Base-by-base conservation (phyloP, 2,329 filamentous ascomycete species). In the Monilinia laxa region DNA sequence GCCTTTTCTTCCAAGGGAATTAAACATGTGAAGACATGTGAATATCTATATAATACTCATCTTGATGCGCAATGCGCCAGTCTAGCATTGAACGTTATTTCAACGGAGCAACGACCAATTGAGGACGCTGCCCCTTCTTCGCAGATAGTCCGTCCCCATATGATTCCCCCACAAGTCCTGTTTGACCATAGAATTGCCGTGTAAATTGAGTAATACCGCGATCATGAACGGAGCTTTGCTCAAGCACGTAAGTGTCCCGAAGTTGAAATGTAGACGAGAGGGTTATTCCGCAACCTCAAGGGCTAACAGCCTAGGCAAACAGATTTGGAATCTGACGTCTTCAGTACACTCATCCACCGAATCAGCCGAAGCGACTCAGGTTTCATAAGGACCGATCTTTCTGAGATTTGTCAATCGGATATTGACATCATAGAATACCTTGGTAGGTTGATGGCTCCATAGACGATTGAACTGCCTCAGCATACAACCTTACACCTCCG, bases 321-420 rank as follows among this genome's bases (percentile, higher is more conserved):
- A 87, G 91, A 88, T 81, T 83, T 88, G 90, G 90, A 94, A 94
- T 94, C 93, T 93, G 87, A 87, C 85, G 85, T 84, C 88, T 83
- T 81, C 82, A 80, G 80, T 80, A 78, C 78, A 80, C 79, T 77
- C 77, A 80, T 81, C 81, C 81, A 82, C 85, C 83, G 85, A 86
- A 85, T 92, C 89, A 89, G 81, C 83, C 84, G 83, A 78, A 80
- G 85, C 88, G 88, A 91, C 86, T 85, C 84, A 86, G 85, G 86
- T 84, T 83, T 81, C 81, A 68, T 80, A 79, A 81, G 81, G 79
- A 82, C 82, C 80, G 79, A 81, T 95, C 85, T 76, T 79, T 97
- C 89, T 96, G 79, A 91, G 89, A 95, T 88, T 91, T 95, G 93
- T 96, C 92, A 90, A 93, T 91, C 87, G 90, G 90, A 93, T 83